Percentiles rank a stretch among this genome's conserved stretches.
Evolutionary conservation across 768 basidiomycete species (phyloP).

Genomic region (Suillus sp.): DNA sequence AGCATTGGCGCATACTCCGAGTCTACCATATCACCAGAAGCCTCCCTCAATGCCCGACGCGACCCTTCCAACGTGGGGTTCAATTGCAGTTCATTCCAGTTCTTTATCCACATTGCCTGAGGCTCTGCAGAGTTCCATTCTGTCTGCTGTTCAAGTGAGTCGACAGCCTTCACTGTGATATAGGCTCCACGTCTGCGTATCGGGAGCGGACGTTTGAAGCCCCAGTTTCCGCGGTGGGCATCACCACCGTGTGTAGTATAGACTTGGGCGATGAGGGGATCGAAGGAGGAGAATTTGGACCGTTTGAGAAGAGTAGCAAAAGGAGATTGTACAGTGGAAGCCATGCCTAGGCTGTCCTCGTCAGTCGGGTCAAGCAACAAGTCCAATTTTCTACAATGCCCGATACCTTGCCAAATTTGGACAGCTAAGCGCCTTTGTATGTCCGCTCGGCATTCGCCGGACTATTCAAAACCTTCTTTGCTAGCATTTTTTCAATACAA

Average conservation of each 20-base stretch:
- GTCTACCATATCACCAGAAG: constrained; percentile 22
- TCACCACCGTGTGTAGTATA: constrained; percentile 73
- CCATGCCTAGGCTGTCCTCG: constrained; percentile 16
- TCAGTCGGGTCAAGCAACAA: constrained; percentile 1
- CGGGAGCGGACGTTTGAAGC: constrained; percentile 80
- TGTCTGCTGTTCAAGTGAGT: constrained; percentile 73
- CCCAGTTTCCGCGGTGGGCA: constrained; percentile 79
- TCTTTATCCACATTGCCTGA: constrained; percentile 67
- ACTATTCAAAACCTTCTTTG: constrained; percentile 31
- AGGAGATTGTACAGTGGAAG: constrained; percentile 44
- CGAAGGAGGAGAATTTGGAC: constrained; percentile 81
- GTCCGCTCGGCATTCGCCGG: constrained; percentile 29
- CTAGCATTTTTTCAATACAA: constrained; percentile 24
- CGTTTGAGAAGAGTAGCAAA: constrained; percentile 78
- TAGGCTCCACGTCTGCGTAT: constrained; percentile 62
- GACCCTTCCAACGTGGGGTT: constrained; percentile 9
- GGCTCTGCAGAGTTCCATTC: constrained; percentile 73
- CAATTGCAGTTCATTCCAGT: constrained; percentile 60
- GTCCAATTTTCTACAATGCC: not conserved
- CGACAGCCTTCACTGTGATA: constrained; percentile 68
- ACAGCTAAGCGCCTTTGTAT: not conserved
- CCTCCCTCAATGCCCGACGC: constrained; percentile 2
- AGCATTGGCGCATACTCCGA: constrained; percentile 29
- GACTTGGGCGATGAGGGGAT: constrained; percentile 75
- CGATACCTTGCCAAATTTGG: not conserved